Conservation (phyloP, 306 rosid species). For the Lathyrus aphaca region DNA sequence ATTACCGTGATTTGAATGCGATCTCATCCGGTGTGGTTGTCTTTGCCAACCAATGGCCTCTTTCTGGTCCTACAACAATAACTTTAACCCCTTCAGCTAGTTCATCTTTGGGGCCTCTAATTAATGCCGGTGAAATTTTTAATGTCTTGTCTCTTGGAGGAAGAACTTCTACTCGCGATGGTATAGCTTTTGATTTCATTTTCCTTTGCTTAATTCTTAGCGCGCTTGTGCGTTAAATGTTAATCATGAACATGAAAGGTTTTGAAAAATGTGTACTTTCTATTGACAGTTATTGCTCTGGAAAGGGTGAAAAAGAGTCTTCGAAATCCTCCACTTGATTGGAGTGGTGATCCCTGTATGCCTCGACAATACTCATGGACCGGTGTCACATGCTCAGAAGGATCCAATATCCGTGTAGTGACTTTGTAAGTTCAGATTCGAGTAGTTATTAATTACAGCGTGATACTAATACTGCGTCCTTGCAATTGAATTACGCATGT, state of each 20-base stretch:
- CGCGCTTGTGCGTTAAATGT: too few species aligned
- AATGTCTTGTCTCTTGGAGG: conserved; percentile 61
- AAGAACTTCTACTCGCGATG: conserved; percentile 78
- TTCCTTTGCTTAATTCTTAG: conserved; percentile 6
- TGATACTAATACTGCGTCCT: not conserved
- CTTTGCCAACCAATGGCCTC: conserved; percentile 84
- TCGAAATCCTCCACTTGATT: conserved; percentile 68
- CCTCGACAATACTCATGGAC: conserved; percentile 83
- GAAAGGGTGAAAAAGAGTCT: conserved; percentile 52
- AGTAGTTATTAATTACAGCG: conserved; percentile 21
- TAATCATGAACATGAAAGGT: not conserved
- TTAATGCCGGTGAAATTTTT: conserved; percentile 86
- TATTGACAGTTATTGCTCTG: conserved; percentile 70
- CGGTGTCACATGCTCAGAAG: conserved; percentile 80
- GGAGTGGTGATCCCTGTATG: conserved; percentile 94
- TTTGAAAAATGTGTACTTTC: conserved; percentile 37
- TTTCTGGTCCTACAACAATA: conserved; percentile 63
- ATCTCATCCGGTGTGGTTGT: conserved; percentile 67
- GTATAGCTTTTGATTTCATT: conserved; percentile 49
- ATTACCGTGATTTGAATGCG: conserved; percentile 61
- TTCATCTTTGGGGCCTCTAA: conserved; percentile 69
- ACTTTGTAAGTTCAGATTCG: conserved; percentile 64
- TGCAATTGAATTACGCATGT: conserved; percentile 2
- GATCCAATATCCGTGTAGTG: conserved; percentile 66
- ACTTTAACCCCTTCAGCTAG: conserved; percentile 61